phyloP scores from a whole-genome alignment of 805 yeast species.

The Candida cerambycidarum region DNA sequence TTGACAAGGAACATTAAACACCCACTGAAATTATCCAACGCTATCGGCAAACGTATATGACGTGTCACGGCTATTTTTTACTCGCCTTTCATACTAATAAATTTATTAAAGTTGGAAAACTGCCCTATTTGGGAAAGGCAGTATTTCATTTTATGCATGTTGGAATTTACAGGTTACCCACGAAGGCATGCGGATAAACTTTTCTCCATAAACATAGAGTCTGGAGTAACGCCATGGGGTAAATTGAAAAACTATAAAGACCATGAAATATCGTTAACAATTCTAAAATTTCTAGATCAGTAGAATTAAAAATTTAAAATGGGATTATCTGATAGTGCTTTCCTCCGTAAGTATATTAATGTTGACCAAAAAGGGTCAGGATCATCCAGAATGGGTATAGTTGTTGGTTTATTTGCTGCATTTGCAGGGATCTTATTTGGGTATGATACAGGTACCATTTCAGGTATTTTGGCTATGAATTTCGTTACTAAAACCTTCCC shows the following conservation, averaged over 20 bases:
- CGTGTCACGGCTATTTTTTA: background rate
- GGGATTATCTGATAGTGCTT: constrained; percentile 10
- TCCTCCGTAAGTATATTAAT: constrained; percentile 30
- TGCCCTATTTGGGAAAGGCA: no score
- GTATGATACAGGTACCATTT: constrained; percentile 84
- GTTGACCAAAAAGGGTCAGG: constrained; percentile 48
- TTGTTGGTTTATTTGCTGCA: constrained; percentile 81
- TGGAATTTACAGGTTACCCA: constrained; percentile 8
- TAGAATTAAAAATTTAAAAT: constrained; percentile 2
- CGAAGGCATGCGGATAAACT: background rate
- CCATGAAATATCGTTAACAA: no score
- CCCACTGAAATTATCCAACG: no score
- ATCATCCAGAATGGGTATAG: constrained; percentile 42
- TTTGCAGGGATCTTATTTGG: constrained; percentile 87
- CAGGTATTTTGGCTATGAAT: constrained; percentile 72
- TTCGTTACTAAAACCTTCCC: constrained; percentile 62
- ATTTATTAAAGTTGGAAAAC: background rate
- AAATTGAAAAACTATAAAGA: no score
- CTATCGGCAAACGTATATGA: background rate
- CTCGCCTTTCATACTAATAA: background rate
- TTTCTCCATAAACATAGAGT: background rate
- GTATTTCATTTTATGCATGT: no score
- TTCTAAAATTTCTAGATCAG: no score
- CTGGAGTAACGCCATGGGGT: background rate
- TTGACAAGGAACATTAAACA: no score